phyloP scores from a whole-genome alignment of 805 yeast species.

The Schwanniomyces pseudopolymorphus region DNA sequence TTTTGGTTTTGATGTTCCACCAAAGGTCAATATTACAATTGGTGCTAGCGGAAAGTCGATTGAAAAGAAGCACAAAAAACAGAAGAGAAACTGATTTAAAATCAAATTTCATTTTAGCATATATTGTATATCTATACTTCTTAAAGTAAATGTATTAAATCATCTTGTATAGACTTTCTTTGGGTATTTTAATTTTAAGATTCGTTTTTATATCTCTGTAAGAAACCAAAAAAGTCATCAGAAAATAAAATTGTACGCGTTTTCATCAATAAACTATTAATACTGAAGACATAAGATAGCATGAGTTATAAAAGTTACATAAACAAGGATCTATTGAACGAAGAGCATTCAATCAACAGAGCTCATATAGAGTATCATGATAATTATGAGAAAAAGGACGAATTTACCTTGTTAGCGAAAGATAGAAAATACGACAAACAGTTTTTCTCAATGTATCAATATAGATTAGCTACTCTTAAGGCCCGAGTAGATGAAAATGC shows the following conservation, averaged over 20 bases:
- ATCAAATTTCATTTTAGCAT: not conserved
- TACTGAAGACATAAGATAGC: not conserved
- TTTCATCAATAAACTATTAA: not conserved
- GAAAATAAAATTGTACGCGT: not conserved
- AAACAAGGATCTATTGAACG: slow-evolving; percentile 3
- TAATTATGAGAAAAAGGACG: slow-evolving; percentile 13
- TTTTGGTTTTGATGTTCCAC: slow-evolving; percentile 93
- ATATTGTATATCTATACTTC: not conserved
- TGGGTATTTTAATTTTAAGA: slow-evolving; percentile 5
- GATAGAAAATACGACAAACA: slow-evolving; percentile 37
- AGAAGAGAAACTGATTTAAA: slow-evolving; percentile 25
- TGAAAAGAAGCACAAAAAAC: slow-evolving; percentile 48
- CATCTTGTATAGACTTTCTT: slow-evolving; percentile 2
- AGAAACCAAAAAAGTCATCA: not conserved
- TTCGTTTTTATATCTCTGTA: not conserved
- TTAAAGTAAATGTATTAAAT: not conserved
- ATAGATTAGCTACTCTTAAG: slow-evolving; percentile 32
- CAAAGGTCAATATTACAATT: slow-evolving; percentile 93
- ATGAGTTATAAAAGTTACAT: slow-evolving; percentile 1
- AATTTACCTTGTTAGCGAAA: slow-evolving; percentile 17
- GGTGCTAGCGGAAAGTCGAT: slow-evolving; percentile 83
- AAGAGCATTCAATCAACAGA: not conserved
- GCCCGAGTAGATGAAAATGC: slow-evolving; percentile 35
- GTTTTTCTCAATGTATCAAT: slow-evolving; percentile 44
- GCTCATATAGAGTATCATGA: not conserved